These are phyloP conservation scores for Emericellopsis atlantica DNA, from an alignment of 2,329 filamentous ascomycete genomes.

Conservation along the genomic window DNA sequence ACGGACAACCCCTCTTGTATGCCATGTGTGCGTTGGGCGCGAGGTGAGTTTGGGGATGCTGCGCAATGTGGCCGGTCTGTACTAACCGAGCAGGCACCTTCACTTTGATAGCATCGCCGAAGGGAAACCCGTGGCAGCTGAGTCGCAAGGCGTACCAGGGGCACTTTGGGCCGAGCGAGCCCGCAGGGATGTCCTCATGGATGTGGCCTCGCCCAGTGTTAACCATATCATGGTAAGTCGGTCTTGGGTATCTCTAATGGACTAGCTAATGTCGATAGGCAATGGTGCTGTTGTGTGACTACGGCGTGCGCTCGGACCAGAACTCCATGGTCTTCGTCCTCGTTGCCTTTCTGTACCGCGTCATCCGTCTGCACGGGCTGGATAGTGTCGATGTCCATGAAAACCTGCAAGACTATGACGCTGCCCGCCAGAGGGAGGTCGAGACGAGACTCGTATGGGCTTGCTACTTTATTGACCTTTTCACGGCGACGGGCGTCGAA, in stretches of 20 bases:
- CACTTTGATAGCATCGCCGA: conserved; percentile 6
- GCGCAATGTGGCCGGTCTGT: background rate
- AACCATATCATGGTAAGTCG: conserved; percentile 9
- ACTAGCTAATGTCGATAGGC: conserved; percentile 6
- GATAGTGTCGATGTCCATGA: conserved; percentile 5
- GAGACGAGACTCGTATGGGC: conserved; percentile 11
- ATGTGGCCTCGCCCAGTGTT: conserved; percentile 8
- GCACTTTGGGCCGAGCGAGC: conserved; percentile 8
- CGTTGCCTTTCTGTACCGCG: conserved; percentile 8
- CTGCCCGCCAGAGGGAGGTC: conserved; percentile 6
- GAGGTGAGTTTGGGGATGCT: conserved; percentile 4
- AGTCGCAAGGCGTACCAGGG: conserved; percentile 5
- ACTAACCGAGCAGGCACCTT: conserved; percentile 3
- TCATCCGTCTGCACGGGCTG: conserved; percentile 8
- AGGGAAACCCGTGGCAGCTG: conserved; percentile 1
- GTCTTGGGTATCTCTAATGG: too few relatives aligned
- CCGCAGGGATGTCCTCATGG: conserved; percentile 6
- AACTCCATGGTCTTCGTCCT: conserved; percentile 10
- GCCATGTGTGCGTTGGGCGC: conserved; percentile 11
- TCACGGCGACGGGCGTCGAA: conserved; percentile 8
- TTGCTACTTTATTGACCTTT: conserved; percentile 9
- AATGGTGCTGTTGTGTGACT: conserved; percentile 9
- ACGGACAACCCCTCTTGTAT: conserved; percentile 10
- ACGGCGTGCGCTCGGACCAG: conserved; percentile 8
- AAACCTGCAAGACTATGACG: background rate